Percentiles rank a stretch among this genome's conserved stretches.
Conservation (phyloP, 2,329 filamentous ascomycete species). For the Diplodia seriata region DNA sequence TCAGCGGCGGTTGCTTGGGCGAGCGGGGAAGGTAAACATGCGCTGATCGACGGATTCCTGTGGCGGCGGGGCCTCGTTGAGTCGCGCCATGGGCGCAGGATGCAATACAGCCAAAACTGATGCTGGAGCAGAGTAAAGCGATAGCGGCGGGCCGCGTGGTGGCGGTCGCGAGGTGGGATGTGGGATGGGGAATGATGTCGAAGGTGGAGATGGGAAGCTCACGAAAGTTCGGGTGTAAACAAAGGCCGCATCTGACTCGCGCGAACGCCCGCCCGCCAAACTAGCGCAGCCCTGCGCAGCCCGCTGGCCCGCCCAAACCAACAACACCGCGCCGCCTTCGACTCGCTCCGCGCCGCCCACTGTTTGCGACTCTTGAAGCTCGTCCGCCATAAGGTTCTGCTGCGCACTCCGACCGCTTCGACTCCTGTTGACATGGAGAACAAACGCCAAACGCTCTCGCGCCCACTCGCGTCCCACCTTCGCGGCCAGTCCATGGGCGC, state of each 20-base stretch:
- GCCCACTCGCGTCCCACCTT: conserved; percentile 67
- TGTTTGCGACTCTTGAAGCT: background rate
- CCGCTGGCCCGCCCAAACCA: conserved; percentile 7
- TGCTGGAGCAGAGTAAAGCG: background rate
- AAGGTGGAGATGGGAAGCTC: conserved; percentile 21
- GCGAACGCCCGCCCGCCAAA: conserved; percentile 16
- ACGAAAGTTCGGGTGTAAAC: conserved; percentile 30
- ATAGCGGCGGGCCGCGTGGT: background rate
- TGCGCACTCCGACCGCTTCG: background rate
- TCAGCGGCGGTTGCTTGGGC: conserved; percentile 27
- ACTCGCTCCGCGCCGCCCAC: background rate
- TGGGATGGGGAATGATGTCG: conserved; percentile 27
- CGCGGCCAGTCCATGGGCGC: conserved; percentile 59
- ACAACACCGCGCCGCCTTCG: conserved; percentile 17
- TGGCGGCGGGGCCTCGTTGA: conserved; percentile 75
- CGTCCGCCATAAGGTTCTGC: too few species aligned
- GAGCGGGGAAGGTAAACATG: conserved; percentile 54
- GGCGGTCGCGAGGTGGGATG: conserved; percentile 18
- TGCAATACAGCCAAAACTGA: conserved; percentile 6
- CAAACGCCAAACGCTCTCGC: conserved; percentile 50
- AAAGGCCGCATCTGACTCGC: conserved; percentile 14
- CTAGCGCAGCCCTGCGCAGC: conserved; percentile 12
- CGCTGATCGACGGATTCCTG: conserved; percentile 74
- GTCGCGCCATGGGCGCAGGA: conserved; percentile 72
- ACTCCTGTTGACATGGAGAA: conserved; percentile 27